phyloP scores from a whole-genome alignment of 129 eudicot genomes.

The Ambrosia trifida region DNA sequence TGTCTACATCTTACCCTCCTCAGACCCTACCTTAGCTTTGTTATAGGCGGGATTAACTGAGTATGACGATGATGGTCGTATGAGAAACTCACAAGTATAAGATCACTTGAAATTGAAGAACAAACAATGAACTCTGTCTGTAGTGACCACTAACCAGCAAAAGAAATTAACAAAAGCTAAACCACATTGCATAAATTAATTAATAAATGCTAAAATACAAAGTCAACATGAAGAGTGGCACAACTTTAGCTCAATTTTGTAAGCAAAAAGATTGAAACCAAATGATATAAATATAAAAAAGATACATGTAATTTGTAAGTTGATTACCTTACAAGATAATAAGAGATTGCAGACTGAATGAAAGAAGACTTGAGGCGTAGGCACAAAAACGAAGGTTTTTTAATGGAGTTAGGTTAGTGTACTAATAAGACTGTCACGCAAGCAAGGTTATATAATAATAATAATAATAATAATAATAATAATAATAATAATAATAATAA shows the following conservation, averaged over 20 bases:
- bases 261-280: not conserved
- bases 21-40: too few species aligned
- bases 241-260: not conserved
- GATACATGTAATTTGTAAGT: not conserved
- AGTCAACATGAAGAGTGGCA: conserved; percentile 4
- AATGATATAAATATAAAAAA: not conserved
- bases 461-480: not conserved
- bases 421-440: too few species aligned
- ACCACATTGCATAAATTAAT: not conserved
- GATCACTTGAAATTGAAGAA: not conserved
- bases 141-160: not conserved
- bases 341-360: not conserved
- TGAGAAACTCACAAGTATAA: not conserved
- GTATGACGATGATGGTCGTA: too few species aligned
- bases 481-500: too few species aligned
- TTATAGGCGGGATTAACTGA: too few species aligned
- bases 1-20: too few species aligned
- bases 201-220: not conserved
- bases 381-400: conserved; percentile 1
- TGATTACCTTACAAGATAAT: conserved; percentile 18
- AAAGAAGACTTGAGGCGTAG: conserved; percentile 3
- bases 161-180: not conserved
- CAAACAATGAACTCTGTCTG: not conserved
- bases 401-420: conserved; percentile 22
- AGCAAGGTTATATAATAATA: conserved; percentile 26